Conservation (phyloP, 164 flowering plant genomes). For the Stephania yunnanensis region DNA sequence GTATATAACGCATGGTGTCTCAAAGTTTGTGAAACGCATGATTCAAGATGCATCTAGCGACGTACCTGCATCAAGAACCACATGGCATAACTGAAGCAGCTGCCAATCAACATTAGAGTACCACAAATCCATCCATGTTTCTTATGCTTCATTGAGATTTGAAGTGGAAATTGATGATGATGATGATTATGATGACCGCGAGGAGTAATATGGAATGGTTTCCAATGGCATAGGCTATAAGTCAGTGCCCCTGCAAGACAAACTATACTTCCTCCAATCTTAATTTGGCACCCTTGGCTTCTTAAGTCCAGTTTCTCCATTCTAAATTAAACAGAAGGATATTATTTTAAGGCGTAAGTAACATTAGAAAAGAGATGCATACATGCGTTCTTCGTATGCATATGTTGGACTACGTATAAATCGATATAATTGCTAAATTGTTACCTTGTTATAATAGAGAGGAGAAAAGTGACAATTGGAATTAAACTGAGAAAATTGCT, state of each 20-base stretch:
- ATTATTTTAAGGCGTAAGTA: too few relatives aligned
- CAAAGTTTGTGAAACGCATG: too few relatives aligned
- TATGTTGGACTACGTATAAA: too few relatives aligned
- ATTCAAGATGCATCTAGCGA: too few relatives aligned
- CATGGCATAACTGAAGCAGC: constrained; percentile 28
- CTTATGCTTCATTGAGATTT: background rate
- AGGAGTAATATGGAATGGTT: constrained; percentile 13
- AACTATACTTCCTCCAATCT: constrained; percentile 28
- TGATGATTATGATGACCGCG: constrained; percentile 9
- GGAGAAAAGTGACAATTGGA: constrained; percentile 32
- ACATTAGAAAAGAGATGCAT: too few relatives aligned
- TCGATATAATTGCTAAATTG: background rate
- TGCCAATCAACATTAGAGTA: constrained; percentile 25
- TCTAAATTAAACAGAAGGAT: constrained; percentile 13
- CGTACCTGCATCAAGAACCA: constrained; percentile 47
- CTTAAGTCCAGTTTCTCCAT: constrained; percentile 30
- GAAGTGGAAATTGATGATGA: background rate
- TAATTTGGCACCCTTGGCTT: constrained; percentile 26
- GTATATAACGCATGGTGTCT: too few relatives aligned
- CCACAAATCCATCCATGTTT: constrained; percentile 30
- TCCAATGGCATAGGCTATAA: constrained; percentile 35
- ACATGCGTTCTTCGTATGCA: too few relatives aligned
- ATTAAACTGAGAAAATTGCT: constrained; percentile 30
- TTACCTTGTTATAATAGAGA: constrained; percentile 28
- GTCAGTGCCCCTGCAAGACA: constrained; percentile 40